Base-by-base conservation (phyloP, 1,284 basidiomycete genomes). In the Fomitopsis palustris region DNA sequence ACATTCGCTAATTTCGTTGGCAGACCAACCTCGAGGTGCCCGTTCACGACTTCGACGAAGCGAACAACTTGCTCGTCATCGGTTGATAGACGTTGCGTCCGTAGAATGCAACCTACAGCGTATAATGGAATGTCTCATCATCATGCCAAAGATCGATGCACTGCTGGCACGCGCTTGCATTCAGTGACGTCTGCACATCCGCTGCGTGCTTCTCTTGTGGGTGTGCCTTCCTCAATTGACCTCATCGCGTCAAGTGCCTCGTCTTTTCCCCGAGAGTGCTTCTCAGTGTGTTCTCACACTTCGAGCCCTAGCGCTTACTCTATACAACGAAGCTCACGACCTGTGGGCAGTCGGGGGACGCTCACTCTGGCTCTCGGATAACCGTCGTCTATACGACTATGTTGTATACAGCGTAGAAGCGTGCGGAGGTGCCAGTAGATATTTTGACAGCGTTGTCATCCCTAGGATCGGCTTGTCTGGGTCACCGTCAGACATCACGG, bases 11-110 rank as follows among this genome's bases (percentile, higher is more conserved):
- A 52, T 17, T 58, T 8, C 42, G n/a, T 56, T 96, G 70, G 9
- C 37, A 62, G 61, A 54, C 43, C n/a, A 99, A 99, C 81, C 85
- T 99, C 66, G 96, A 98, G 76, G 84, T 98, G 61, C 94, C 92
- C 65, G 82, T 81, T 66, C 90, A 97, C 78, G 86, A 88, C 66
- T 92, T 97, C 82, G 89, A 88, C 72, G 94, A 95, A 47, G 91
- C 78, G 55, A 93, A 94, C 65, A 86, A 85, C 70, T 96, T 98
- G 81, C 81, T 98, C 67, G 75, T 96, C 74, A 86, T 98, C 73
- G 96, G 96, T 84, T 98, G 85, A 81, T 69, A 69, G 64, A 69
- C 51, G 49, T 61, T 45, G 39, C 51, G 29, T 49, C 41, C 43
- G 38, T 59, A 62, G 60, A 61, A 55, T 19, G 53, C 37, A 56